Evolutionary conservation across 73 alveolate species (phyloP).

Genomic region (Paramecium octaurelia): DNA sequence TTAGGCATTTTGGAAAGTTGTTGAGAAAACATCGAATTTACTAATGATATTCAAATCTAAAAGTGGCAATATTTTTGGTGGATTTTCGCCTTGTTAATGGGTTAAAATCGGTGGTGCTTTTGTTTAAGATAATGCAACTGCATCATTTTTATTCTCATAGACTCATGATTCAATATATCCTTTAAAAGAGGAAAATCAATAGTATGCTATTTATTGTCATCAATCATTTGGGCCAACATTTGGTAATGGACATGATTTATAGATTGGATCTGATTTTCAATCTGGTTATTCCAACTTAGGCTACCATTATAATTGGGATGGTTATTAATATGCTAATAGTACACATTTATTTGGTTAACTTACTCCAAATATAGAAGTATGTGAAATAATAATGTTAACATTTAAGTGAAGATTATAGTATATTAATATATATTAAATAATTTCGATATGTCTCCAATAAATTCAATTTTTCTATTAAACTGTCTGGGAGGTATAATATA

Average conservation of each 20-base stretch:
- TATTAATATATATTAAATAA: background rate
- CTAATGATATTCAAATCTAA: background rate
- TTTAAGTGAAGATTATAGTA: background rate
- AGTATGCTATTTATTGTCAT: background rate
- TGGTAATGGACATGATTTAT: slow-evolving; percentile 4
- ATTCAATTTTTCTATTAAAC: no score
- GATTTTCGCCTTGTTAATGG: background rate
- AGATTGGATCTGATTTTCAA: background rate
- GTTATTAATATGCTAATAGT: background rate
- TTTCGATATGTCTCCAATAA: background rate
- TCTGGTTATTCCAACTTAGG: background rate
- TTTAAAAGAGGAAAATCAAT: background rate
- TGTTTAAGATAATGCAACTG: background rate
- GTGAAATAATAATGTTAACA: background rate
- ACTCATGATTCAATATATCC: background rate
- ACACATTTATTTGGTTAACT: background rate
- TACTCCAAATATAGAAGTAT: background rate
- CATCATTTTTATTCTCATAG: slow-evolving; percentile 59
- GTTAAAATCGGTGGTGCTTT: background rate
- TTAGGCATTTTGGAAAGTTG: background rate
- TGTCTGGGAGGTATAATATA: no score
- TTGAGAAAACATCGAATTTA: background rate
- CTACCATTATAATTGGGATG: background rate
- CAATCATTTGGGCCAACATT: slow-evolving; percentile 24
- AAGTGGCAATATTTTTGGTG: slow-evolving; percentile 1